Evolutionary conservation across 176 grass and related monocot genomes (phyloP).

Genomic region (Puccinellia tenuiflora): DNA sequence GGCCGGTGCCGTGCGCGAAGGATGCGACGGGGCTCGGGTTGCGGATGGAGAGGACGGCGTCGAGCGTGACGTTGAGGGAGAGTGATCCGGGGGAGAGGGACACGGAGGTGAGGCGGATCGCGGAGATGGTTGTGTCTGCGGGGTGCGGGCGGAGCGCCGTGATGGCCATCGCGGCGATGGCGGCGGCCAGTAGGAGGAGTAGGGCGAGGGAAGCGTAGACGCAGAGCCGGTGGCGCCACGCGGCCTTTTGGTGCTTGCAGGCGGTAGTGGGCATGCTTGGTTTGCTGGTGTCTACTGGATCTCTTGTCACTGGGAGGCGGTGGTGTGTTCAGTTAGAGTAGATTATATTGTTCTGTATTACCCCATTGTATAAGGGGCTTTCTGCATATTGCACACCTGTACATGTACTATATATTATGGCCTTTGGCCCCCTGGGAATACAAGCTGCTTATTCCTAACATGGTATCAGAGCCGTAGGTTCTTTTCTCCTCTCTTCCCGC

Average conservation of each 20-base stretch:
- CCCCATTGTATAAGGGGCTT: no score
- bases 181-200: neutral
- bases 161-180: neutral
- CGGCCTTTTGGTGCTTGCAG: neutral
- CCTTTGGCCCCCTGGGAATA: no score
- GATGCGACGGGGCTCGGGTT: conserved; percentile 18
- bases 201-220: neutral
- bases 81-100: neutral
- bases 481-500: no score
- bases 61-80: conserved; percentile 19
- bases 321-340: no score
- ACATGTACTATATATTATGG: no score
- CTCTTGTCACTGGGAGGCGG: no score
- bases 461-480: no score
- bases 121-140: neutral
- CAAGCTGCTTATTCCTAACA: no score
- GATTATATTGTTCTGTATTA: no score
- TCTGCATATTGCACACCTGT: no score
- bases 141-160: neutral
- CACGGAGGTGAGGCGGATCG: conserved; percentile 3
- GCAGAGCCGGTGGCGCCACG: neutral
- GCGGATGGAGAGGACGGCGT: conserved; percentile 12
- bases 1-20: conserved; percentile 19
- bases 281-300: neutral
- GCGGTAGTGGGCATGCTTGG: neutral